Evolutionary conservation across 2,329 filamentous ascomycete genomes (phyloP).

Genomic region (Ophiognomonia clavigignenti-juglandacearum): DNA sequence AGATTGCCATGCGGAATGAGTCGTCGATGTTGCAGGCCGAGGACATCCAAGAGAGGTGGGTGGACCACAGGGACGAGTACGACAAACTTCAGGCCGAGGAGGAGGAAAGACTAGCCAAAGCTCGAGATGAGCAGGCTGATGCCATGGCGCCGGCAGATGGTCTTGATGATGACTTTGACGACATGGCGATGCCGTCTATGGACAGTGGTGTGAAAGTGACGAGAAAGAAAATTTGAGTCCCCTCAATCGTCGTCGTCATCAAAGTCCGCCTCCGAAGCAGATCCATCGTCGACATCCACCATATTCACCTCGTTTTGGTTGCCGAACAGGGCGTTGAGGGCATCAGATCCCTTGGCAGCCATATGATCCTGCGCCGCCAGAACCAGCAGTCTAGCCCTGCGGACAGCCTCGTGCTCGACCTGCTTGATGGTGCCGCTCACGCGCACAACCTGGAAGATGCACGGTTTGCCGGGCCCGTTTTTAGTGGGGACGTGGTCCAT

Average conservation of each 20-base stretch:
- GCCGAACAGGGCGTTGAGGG: slow-evolving; percentile 26
- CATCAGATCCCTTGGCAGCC: slow-evolving; percentile 29
- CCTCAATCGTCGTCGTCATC: slow-evolving; percentile 34
- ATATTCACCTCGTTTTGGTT: slow-evolving; percentile 30
- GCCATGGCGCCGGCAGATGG: slow-evolving; percentile 28
- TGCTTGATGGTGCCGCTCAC: slow-evolving; percentile 93
- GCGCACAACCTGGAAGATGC: slow-evolving; percentile 77
- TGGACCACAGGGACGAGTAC: slow-evolving; percentile 83
- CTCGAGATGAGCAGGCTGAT: slow-evolving; percentile 29
- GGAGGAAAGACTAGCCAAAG: slow-evolving; percentile 68
- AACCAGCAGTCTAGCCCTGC: slow-evolving; percentile 68
- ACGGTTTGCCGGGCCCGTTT: slow-evolving; percentile 48
- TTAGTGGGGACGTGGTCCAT: slow-evolving; percentile 64
- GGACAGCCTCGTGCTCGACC: slow-evolving; percentile 83
- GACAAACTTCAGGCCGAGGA: slow-evolving; percentile 73
- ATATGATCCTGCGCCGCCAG: slow-evolving; percentile 55
- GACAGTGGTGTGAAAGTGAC: slow-evolving; percentile 69
- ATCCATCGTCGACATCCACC: slow-evolving; percentile 39
- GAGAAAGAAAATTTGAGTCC: slow-evolving; percentile 54
- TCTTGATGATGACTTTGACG: slow-evolving; percentile 38
- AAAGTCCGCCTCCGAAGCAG: slow-evolving; percentile 41
- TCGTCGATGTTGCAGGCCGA: slow-evolving; percentile 71
- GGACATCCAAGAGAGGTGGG: slow-evolving; percentile 94
- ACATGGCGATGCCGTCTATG: slow-evolving; percentile 41
- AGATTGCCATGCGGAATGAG: slow-evolving; percentile 81